Evolutionary conservation across 1,139 yeast species (phyloP).

Genomic region (Candida sp.): DNA sequence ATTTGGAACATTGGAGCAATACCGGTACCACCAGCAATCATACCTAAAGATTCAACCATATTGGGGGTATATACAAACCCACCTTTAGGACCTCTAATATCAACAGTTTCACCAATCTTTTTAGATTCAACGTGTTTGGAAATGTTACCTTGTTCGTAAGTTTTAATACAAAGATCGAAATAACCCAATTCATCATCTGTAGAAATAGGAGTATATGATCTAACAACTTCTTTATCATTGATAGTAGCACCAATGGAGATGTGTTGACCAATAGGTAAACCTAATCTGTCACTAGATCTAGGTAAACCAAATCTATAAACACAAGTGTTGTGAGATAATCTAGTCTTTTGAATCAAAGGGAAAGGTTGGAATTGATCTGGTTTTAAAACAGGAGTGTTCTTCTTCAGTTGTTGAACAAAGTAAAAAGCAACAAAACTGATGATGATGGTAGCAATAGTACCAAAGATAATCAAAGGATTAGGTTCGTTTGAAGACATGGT

Average conservation of each 20-base stretch:
- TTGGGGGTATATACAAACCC: conserved; percentile 82
- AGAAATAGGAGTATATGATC: conserved; percentile 95
- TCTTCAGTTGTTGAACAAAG: conserved; percentile 31
- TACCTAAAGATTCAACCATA: conserved; percentile 72
- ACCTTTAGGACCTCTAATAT: conserved; percentile 89
- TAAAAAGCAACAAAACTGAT: conserved; percentile 35
- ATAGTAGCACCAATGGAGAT: conserved; percentile 68
- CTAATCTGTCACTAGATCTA: conserved; percentile 67
- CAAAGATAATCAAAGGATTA: conserved; percentile 34
- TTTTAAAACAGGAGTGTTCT: conserved; percentile 53
- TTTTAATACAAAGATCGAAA: conserved; percentile 87
- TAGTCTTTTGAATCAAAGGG: conserved; percentile 78
- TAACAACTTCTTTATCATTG: conserved; percentile 74
- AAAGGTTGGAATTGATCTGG: conserved; percentile 73
- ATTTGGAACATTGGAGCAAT: conserved; percentile 94
- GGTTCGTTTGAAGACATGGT: conserved; percentile 19
- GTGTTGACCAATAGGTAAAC: conserved; percentile 95
- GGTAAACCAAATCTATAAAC: conserved; percentile 87
- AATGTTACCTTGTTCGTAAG: conserved; percentile 90
- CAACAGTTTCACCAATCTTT: conserved; percentile 42
- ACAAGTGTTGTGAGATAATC: conserved; percentile 79
- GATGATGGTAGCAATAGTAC: conserved; percentile 43
- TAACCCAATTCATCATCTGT: conserved; percentile 81
- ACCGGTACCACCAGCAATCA: conserved; percentile 97
- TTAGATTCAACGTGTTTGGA: conserved; percentile 73